These are phyloP conservation scores for Puccinia hordei DNA, from an alignment of 1,284 basidiomycete species.

Conservation along the genomic window DNA sequence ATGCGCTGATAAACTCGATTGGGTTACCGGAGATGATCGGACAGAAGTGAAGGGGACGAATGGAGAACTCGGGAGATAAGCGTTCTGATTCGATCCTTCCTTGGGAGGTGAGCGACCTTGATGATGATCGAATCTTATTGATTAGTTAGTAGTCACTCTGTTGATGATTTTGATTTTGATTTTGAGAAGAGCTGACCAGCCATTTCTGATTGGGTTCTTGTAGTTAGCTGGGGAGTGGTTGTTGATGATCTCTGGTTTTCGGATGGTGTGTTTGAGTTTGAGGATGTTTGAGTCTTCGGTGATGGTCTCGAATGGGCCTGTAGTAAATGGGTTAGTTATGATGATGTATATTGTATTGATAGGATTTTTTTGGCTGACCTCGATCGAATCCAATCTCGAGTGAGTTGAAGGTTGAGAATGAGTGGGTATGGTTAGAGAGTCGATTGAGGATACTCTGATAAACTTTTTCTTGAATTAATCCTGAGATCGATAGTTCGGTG, in stretches of 20 bases:
- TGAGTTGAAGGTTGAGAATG: slow-evolving; percentile 14
- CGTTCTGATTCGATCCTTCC: slow-evolving; percentile 47
- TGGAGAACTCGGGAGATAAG: slow-evolving; percentile 46
- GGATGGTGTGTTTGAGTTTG: slow-evolving; percentile 41
- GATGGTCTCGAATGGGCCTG: slow-evolving; percentile 29
- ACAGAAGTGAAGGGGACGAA: slow-evolving; percentile 35
- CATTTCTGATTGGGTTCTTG: slow-evolving; percentile 34
- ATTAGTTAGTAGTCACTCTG: not conserved
- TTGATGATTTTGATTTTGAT: not conserved
- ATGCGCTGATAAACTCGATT: slow-evolving; percentile 40
- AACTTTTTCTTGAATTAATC: slow-evolving; percentile 11
- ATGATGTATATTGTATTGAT: not conserved
- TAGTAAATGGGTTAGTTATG: not conserved
- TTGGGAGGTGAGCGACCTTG: slow-evolving; percentile 30
- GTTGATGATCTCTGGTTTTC: slow-evolving; percentile 16
- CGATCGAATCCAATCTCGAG: slow-evolving; percentile 38
- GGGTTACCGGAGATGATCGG: slow-evolving; percentile 44
- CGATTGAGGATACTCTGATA: slow-evolving; percentile 38
- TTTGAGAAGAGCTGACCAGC: slow-evolving; percentile 18
- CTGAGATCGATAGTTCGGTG: slow-evolving; percentile 32
- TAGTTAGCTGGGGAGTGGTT: not conserved
- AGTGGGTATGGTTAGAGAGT: slow-evolving; percentile 39
- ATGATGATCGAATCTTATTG: too few species aligned
- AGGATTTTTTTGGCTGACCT: slow-evolving; percentile 5
- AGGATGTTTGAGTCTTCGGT: slow-evolving; percentile 28